Evolutionary conservation across 2,329 filamentous ascomycete species (phyloP), one percentile per base, ranked within the genome.

Genomic region (Aureobasidium sp.): DNA sequence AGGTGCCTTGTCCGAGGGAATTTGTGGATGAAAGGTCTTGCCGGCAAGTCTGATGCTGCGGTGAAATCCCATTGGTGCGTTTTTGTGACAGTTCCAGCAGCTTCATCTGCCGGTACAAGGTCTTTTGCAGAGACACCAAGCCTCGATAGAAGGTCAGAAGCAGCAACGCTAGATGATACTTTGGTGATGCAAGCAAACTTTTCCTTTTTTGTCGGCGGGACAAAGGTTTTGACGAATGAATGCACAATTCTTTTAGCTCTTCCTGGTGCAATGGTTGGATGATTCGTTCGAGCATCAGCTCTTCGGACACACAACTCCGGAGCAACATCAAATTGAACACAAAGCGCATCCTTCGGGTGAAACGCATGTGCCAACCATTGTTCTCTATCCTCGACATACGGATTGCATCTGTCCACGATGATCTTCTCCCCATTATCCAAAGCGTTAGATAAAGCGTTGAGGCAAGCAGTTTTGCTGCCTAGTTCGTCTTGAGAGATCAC

Each of bases 1-100:
- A 65, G 47, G 26, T 63, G 63, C 9, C 61, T 57, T 7, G 63
- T 65, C 10, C 63, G 55, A 12, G 63, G 63, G 32, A 65, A 48
- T 36, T 63, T 59, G 51, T 59, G 17, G n/a, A 60, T 42, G 27
- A 60, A 65, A 7, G 42, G 56, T 29, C 27, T 51, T 13, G 42
- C 17, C 2, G n/a, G 44, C 23, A 27, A 17, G 2, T 17, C 36
- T 26, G 26, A 8, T 27, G 53, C 12, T 17, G n/a, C 23, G 41
- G 23, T 5, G 15, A n/a, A 15, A 17, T 29, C 3, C n/a, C 5
- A 26, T 9, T 51, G 6, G 8, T 37, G 13, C 20, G 17, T n/a
- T 10, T 3, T 4, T 5, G 26, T 17, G 41, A 17, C 17, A 47
- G 37, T n/a, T 13, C 20, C n/a, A 27, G 7, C 2, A 39, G 10